A percentile compares a stretch with the other conserved stretches of the same genome.
Evolutionary conservation across 129 eudicot genomes (phyloP).

Genomic region (Tanacetum coccineum): DNA sequence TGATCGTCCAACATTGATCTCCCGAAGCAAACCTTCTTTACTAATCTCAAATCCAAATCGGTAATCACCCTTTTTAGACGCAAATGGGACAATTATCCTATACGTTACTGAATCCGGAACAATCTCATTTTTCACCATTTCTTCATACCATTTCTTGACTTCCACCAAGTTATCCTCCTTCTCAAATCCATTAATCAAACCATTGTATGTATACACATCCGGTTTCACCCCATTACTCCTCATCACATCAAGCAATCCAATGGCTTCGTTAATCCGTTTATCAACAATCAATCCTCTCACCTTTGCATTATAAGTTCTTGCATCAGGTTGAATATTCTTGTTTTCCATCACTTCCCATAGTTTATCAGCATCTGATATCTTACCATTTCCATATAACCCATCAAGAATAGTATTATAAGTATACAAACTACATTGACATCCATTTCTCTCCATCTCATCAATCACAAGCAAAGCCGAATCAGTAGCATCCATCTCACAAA

Average conservation of each 20-base stretch:
- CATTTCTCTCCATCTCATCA: constrained; percentile 40
- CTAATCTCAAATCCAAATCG: constrained; percentile 41
- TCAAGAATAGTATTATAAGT: constrained; percentile 48
- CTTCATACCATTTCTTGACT: constrained; percentile 42
- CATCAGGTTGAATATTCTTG: constrained; percentile 39
- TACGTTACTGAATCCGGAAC: constrained; percentile 40
- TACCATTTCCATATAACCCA: constrained; percentile 26
- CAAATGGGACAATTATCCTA: constrained; percentile 29
- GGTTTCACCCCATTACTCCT: constrained; percentile 35
- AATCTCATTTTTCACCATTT: constrained; percentile 32
- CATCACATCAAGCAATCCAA: constrained; percentile 45
- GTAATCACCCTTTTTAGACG: constrained; percentile 40
- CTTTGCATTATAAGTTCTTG: constrained; percentile 44
- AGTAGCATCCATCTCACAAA: constrained; percentile 38
- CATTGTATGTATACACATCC: constrained; percentile 41
- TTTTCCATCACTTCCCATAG: constrained; percentile 47
- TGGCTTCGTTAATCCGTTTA: constrained; percentile 35
- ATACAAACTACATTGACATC: constrained; percentile 28
- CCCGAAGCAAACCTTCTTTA: constrained; percentile 26
- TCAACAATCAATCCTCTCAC: constrained; percentile 36
- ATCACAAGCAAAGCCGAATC: constrained; percentile 35
- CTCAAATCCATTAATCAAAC: constrained; percentile 42
- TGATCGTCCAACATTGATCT: constrained; percentile 16
- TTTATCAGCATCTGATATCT: constrained; percentile 35
- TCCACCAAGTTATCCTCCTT: constrained; percentile 32